Evolutionary conservation across 306 rosid genomes (phyloP).

Genomic region (Inga oerstediana): DNA sequence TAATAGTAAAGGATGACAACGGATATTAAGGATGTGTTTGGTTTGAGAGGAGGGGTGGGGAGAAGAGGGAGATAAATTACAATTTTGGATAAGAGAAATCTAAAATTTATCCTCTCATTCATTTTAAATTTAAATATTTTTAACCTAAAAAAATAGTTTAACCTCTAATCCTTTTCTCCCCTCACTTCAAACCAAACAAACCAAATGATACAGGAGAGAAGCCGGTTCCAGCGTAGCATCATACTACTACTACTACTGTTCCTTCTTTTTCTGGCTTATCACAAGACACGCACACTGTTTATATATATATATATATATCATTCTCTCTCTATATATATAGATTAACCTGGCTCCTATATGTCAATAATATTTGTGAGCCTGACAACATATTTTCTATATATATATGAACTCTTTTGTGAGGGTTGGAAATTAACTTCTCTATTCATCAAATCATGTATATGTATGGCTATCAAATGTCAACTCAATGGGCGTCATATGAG

Average conservation of each 20-base stretch:
- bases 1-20: too few species aligned
- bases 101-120: too few species aligned
- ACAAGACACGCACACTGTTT: not conserved
- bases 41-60: too few species aligned
- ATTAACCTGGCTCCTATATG: not conserved
- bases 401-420: not conserved
- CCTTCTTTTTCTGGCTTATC: constrained; percentile 6
- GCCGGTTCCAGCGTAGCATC: not conserved
- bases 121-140: too few species aligned
- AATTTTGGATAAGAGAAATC: too few species aligned
- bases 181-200: too few species aligned
- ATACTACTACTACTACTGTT: not conserved
- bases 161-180: too few species aligned
- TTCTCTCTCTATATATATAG: not conserved
- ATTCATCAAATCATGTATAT: not conserved
- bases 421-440: not conserved
- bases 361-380: not conserved
- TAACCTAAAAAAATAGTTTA: too few species aligned
- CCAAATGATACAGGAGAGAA: too few species aligned
- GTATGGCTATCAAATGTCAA: constrained; percentile 23
- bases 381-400: not conserved
- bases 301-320: not conserved
- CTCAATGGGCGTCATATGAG: constrained; percentile 18
- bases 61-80: too few species aligned
- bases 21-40: too few species aligned